Evolutionary conservation across 2,329 filamentous ascomycete genomes (phyloP), one percentile per base, ranked within the genome.

Genomic region (Cyphellophora attinorum): DNA sequence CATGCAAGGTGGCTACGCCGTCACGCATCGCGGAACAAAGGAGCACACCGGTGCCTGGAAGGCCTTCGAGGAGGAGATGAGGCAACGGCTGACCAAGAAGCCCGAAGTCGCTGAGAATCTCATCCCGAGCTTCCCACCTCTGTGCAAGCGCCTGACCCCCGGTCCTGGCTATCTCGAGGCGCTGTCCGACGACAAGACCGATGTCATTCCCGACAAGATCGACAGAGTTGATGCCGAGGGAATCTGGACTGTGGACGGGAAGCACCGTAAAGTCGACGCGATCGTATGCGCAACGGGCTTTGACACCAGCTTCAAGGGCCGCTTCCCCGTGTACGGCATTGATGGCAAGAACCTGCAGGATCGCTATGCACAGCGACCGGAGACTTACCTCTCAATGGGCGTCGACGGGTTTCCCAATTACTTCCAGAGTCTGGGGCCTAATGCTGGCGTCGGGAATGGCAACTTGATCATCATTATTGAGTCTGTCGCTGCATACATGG

Each of bases 81-180:
- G 35, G 18, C 33, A 40, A 10, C 41, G 41, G 13, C 33, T 52
- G 25, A 29, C 31, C 4, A 54, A 51, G 11, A 60, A 57, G 34
- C 55, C 54, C 2, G 56, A 56, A 15, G 42, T 61, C 1, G 29
- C 51, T 8, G 52, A 56, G 12, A 23, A 60, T 40, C 45, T 67
- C 2, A 44, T 65, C 3, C 62, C 64, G 2, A 45, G 54, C 4
- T 65, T 62, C 29, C 53, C 57, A 4, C 55, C 60, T 5, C 52
- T 55, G 6, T 66, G 63, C 39, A 56, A 62, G 30, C 59, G 64
- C 11, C 49, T 65, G 11, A 66, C 62, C 2, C 65, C 64, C 0
- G 65, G 62, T 1, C 57, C 60, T 1, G 62, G 62, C 2, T 68
- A 67, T 37, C 54, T 13, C 15, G 39, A 15, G 31, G 50, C 31